Evolutionary conservation across 2,329 filamentous ascomycete genomes (phyloP).

Genomic region (Diaporthe australafricana): DNA sequence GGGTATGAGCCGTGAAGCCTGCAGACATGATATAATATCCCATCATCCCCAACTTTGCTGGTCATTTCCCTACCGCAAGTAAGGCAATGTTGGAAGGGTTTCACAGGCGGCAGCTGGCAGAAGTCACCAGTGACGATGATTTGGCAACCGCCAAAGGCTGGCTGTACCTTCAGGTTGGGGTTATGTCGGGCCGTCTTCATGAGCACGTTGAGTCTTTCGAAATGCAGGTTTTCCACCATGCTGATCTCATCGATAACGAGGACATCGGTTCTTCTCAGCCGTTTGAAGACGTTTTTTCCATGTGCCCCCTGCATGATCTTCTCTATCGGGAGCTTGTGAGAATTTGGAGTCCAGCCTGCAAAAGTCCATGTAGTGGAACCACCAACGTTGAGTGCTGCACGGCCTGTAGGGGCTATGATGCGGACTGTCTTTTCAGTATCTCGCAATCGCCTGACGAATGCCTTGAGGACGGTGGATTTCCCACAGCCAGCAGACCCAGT

Average conservation of each 20-base stretch:
- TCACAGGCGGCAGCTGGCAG: conserved; percentile 69
- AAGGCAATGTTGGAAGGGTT: conserved; percentile 65
- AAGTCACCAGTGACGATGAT: conserved; percentile 70
- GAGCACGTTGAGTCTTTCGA: conserved; percentile 62
- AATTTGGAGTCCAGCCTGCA: conserved; percentile 65
- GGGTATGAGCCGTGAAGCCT: conserved; percentile 50
- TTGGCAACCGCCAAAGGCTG: conserved; percentile 61
- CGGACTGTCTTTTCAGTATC: conserved; percentile 52
- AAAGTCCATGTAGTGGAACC: conserved; percentile 69
- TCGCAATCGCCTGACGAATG: conserved; percentile 55
- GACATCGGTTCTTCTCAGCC: conserved; percentile 60
- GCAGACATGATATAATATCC: conserved; percentile 46
- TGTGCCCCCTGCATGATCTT: conserved; percentile 47
- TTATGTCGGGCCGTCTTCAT: conserved; percentile 52
- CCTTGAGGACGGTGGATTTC: conserved; percentile 66
- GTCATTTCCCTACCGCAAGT: conserved; percentile 55
- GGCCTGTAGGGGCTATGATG: conserved; percentile 70
- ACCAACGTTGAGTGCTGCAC: conserved; percentile 66
- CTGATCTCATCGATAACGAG: conserved; percentile 75
- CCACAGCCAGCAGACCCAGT: conserved; percentile 73
- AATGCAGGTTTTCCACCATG: conserved; percentile 69
- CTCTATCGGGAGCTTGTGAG: conserved; percentile 54
- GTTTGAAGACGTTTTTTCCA: conserved; percentile 48
- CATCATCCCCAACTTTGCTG: conserved; percentile 34
- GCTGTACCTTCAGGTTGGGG: conserved; percentile 1